These are phyloP conservation scores for Vickermania spadyakhi DNA, from an alignment of 208 protist species.

Conservation along the genomic window DNA sequence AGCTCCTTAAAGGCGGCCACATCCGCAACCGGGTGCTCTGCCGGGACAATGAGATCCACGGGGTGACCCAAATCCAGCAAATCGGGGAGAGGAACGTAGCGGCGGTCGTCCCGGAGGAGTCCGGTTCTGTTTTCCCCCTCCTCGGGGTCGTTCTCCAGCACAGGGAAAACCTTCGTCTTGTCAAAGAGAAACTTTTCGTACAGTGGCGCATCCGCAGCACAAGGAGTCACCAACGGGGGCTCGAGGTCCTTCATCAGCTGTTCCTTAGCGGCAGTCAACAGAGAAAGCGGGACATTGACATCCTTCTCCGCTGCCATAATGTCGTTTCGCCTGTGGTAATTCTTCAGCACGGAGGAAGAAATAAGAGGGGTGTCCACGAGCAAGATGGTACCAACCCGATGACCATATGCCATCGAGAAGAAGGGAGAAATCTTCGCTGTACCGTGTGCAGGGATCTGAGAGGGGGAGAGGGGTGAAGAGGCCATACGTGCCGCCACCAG, in stretches of 20 bases:
- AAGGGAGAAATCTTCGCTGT: not conserved
- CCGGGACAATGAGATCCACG: constrained; percentile 66
- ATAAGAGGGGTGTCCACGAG: constrained; percentile 71
- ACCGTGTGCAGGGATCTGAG: not conserved
- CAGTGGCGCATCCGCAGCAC: constrained; percentile 23
- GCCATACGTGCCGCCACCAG: constrained; percentile 73
- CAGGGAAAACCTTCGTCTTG: constrained; percentile 15
- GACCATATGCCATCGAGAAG: constrained; percentile 5
- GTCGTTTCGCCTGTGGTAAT: constrained; percentile 40
- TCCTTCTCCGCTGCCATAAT: constrained; percentile 56
- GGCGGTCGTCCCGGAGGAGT: constrained; percentile 40
- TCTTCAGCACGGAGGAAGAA: constrained; percentile 41
- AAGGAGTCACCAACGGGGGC: constrained; percentile 27
- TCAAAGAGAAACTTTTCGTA: constrained; percentile 54
- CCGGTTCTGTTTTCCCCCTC: constrained; percentile 12
- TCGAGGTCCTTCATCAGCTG: constrained; percentile 36
- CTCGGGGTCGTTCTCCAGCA: not conserved
- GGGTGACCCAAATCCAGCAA: constrained; percentile 60
- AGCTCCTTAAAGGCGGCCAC: constrained; percentile 64
- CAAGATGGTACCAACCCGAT: constrained; percentile 61
- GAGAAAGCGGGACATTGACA: constrained; percentile 59
- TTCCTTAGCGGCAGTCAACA: constrained; percentile 53
- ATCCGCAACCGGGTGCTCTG: constrained; percentile 30
- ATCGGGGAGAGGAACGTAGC: constrained; percentile 51
- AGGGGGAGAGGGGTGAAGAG: constrained; percentile 23